A percentile compares a stretch with the other conserved stretches of the same genome.
phyloP scores from a whole-genome alignment of 1,284 basidiomycete genomes.

The Wolfiporia cocos region DNA sequence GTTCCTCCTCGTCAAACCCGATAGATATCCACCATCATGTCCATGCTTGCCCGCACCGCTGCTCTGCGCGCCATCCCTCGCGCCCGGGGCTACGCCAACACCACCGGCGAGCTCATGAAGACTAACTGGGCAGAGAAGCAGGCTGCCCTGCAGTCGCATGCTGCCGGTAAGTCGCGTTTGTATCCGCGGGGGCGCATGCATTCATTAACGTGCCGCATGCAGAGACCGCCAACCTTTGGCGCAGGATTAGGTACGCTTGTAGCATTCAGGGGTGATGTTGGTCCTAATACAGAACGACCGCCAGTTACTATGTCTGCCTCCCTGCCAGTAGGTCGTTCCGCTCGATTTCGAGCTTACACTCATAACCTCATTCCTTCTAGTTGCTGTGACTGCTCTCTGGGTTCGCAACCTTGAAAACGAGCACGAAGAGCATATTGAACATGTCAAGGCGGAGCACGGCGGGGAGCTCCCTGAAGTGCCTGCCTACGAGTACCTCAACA shows the following conservation, averaged over 20 bases:
- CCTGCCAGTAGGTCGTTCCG: constrained; percentile 54
- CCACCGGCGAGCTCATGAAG: constrained; percentile 32
- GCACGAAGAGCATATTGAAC: constrained; percentile 67
- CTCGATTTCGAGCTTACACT: constrained; percentile 1
- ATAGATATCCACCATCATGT: constrained; percentile 35
- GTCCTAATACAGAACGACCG: background rate
- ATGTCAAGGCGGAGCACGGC: constrained; percentile 69
- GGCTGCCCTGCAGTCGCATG: constrained; percentile 60
- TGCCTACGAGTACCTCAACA: constrained; percentile 73
- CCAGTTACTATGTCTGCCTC: constrained; percentile 68
- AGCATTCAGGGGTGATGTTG: background rate
- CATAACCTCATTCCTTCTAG: constrained; percentile 29
- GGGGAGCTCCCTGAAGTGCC: constrained; percentile 70
- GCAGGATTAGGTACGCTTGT: constrained; percentile 70
- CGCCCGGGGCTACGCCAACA: constrained; percentile 35
- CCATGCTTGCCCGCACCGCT: constrained; percentile 47
- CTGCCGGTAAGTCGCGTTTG: constrained; percentile 41
- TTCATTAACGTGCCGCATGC: too few relatives aligned
- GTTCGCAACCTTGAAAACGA: constrained; percentile 73
- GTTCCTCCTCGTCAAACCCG: constrained; percentile 16
- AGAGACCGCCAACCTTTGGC: constrained; percentile 79
- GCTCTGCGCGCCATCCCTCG: constrained; percentile 36
- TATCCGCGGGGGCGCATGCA: constrained; percentile 3
- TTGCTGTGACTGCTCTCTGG: constrained; percentile 59
- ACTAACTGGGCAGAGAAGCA: constrained; percentile 46